These are phyloP conservation scores for Clarireedia monteithiana DNA, from an alignment of 2,329 filamentous ascomycete species.

Conservation along the genomic window DNA sequence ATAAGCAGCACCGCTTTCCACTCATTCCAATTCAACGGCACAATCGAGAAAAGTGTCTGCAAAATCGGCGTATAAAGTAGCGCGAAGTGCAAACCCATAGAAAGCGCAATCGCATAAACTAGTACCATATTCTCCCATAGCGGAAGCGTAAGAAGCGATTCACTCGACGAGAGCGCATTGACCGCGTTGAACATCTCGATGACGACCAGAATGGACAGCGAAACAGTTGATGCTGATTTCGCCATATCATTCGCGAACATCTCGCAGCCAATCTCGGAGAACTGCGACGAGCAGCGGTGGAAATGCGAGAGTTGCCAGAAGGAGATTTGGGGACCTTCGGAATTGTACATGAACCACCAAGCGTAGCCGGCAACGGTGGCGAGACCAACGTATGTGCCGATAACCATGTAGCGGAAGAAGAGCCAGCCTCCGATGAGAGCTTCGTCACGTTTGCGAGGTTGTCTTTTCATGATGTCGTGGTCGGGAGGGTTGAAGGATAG, in stretches of 20 bases:
- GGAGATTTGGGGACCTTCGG: constrained; percentile 79
- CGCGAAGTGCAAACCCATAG: constrained; percentile 91
- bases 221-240: constrained; percentile 87
- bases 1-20: constrained; percentile 89
- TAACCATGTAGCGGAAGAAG: constrained; percentile 95
- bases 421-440: constrained; percentile 89
- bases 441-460: constrained; percentile 87
- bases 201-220: constrained; percentile 83
- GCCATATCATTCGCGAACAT: constrained; percentile 87
- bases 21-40: constrained; percentile 77
- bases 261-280: constrained; percentile 81
- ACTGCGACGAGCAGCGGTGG: constrained; percentile 81
- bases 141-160: constrained; percentile 85
- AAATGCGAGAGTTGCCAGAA: constrained; percentile 89
- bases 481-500: constrained; percentile 98
- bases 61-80: constrained; percentile 88
- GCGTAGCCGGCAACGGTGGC: constrained; percentile 95
- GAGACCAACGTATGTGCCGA: constrained; percentile 88
- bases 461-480: constrained; percentile 92
- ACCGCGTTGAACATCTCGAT: constrained; percentile 99
- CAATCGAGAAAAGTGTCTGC: constrained; percentile 81
- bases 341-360: constrained; percentile 99
- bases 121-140: constrained; percentile 99
- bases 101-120: constrained; percentile 85
- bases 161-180: constrained; percentile 93